Conservation (phyloP, 768 basidiomycete species). For the Pulveroboletus ravenelii region DNA sequence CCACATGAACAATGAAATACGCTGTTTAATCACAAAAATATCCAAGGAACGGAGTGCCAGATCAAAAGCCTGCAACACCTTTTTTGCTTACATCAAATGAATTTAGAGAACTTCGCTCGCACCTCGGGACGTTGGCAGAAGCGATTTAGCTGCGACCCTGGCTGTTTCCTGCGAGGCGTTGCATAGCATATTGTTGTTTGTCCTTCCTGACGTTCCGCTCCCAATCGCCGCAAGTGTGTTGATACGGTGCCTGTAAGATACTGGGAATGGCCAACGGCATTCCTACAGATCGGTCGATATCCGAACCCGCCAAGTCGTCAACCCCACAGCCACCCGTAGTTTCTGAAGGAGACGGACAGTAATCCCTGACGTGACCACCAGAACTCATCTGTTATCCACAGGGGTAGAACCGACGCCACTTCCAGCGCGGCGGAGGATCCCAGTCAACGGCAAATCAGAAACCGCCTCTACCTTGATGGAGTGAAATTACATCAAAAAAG, state of each 20-base stretch:
- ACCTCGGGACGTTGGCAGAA: slow-evolving; percentile 4
- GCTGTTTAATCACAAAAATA: background rate
- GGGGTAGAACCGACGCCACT: slow-evolving; percentile 19
- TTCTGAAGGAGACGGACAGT: slow-evolving; percentile 13
- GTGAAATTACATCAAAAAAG: slow-evolving; percentile 34
- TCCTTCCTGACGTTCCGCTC: slow-evolving; percentile 3
- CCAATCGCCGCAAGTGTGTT: slow-evolving; percentile 15
- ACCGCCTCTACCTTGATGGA: slow-evolving; percentile 16
- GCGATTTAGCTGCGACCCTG: slow-evolving; percentile 12
- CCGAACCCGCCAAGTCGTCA: slow-evolving; percentile 8
- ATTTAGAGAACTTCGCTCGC: slow-evolving; percentile 2
- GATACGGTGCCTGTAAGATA: background rate
- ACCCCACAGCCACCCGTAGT: slow-evolving; percentile 1
- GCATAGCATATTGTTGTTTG: background rate
- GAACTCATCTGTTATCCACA: slow-evolving; percentile 6
- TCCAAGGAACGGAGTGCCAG: background rate
- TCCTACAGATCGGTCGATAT: slow-evolving; percentile 1
- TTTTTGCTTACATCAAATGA: background rate
- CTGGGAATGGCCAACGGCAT: slow-evolving; percentile 2
- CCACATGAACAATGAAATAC: slow-evolving; percentile 15
- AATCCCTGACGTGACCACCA: background rate
- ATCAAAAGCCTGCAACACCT: slow-evolving; percentile 3
- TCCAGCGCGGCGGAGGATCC: slow-evolving; percentile 19
- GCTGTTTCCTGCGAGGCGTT: background rate
- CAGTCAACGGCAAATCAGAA: slow-evolving; percentile 5